These are phyloP conservation scores for Suillus alpinus DNA, from an alignment of 768 basidiomycete genomes.

Conservation along the genomic window DNA sequence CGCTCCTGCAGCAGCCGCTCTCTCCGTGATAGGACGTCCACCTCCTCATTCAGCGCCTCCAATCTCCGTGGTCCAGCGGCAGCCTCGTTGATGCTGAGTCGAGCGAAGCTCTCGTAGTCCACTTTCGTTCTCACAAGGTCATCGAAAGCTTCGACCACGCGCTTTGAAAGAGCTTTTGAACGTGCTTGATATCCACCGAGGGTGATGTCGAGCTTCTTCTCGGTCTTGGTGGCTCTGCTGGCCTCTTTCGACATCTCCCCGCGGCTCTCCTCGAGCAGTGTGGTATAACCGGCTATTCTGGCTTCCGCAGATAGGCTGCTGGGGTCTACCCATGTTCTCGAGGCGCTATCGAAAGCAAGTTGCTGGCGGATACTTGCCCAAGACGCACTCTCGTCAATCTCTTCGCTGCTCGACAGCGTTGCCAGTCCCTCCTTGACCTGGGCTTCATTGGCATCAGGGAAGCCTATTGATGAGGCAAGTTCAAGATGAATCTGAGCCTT, in stretches of 20 bases:
- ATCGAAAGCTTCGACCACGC: slow-evolving; percentile 64
- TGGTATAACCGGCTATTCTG: slow-evolving; percentile 61
- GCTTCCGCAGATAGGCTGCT: slow-evolving; percentile 52
- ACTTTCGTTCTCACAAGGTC: slow-evolving; percentile 64
- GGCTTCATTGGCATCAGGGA: slow-evolving; percentile 76
- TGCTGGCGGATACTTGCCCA: slow-evolving; percentile 69
- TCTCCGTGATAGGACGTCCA: slow-evolving; percentile 71
- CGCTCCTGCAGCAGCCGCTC: slow-evolving; percentile 77
- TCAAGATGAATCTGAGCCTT: slow-evolving; percentile 74
- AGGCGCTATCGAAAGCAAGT: slow-evolving; percentile 60
- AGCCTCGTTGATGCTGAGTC: slow-evolving; percentile 68
- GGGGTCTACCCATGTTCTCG: slow-evolving; percentile 67
- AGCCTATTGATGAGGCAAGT: slow-evolving; percentile 75
- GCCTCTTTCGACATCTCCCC: slow-evolving; percentile 80
- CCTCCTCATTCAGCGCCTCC: slow-evolving; percentile 81
- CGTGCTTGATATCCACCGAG: slow-evolving; percentile 92
- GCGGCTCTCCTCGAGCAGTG: slow-evolving; percentile 59
- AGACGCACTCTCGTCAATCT: slow-evolving; percentile 55
- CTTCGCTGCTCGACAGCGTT: slow-evolving; percentile 60
- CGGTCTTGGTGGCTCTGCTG: slow-evolving; percentile 74
- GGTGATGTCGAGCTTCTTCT: slow-evolving; percentile 85
- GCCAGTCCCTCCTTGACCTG: slow-evolving; percentile 78
- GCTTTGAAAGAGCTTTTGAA: slow-evolving; percentile 60
- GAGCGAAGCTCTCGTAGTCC: slow-evolving; percentile 78
- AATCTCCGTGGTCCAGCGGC: slow-evolving; percentile 77